Conservation (phyloP, 495 filamentous ascomycete genomes). For the Massariosphaeria phaeospora region DNA sequence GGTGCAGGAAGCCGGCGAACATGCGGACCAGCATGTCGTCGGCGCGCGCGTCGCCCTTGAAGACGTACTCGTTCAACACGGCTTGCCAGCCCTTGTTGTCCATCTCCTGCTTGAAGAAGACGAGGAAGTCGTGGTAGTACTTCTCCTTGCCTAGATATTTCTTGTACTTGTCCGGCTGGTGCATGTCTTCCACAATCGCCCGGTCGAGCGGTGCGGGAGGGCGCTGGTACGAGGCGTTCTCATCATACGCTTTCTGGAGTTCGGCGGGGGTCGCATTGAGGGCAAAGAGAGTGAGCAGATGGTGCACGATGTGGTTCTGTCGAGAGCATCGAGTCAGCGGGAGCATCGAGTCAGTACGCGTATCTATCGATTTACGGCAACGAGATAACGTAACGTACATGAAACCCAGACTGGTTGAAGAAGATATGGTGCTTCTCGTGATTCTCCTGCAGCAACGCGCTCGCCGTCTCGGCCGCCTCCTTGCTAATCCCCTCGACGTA, state of each 20-base stretch:
- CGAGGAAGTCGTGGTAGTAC: constrained; percentile 63
- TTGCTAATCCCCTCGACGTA: constrained; percentile 47
- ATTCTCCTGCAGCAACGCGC: constrained; percentile 67
- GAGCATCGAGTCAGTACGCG: neutral
- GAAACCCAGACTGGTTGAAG: constrained; percentile 65
- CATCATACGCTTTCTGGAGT: constrained; percentile 55
- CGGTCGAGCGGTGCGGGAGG: constrained; percentile 42
- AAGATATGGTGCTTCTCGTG: constrained; percentile 72
- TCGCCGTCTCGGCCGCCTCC: constrained; percentile 55
- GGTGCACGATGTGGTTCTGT: constrained; percentile 63
- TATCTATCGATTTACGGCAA: neutral
- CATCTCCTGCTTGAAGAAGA: constrained; percentile 70
- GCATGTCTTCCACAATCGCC: constrained; percentile 48
- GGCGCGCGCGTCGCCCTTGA: constrained; percentile 55
- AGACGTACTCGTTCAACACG: constrained; percentile 61
- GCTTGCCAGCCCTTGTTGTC: constrained; percentile 52
- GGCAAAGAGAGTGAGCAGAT: constrained; percentile 68
- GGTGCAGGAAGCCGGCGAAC: constrained; percentile 67
- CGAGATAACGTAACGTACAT: constrained; percentile 35
- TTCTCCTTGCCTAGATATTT: constrained; percentile 49
- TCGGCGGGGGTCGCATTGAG: constrained; percentile 58
- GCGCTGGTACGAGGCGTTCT: constrained; percentile 60
- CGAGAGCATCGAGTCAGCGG: too few relatives aligned
- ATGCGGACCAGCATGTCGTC: constrained; percentile 59
- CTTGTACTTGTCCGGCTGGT: constrained; percentile 49